Conservation (phyloP, 2,329 filamentous ascomycete species). For the Trematosphaeria pertusa region DNA sequence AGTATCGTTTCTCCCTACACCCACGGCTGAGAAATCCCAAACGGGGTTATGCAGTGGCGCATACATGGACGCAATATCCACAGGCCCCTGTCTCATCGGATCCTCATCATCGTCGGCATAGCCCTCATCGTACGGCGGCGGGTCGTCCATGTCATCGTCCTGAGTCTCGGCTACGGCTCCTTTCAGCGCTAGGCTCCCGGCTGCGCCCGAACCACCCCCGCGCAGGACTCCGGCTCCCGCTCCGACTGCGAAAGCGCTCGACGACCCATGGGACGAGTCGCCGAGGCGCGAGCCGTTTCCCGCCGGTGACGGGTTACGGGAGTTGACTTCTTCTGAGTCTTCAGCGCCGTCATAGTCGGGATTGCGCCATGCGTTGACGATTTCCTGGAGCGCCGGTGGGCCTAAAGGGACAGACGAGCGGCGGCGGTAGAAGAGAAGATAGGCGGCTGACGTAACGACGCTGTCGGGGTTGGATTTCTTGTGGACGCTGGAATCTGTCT, state of each 20-base stretch:
- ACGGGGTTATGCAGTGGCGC: conserved; percentile 16
- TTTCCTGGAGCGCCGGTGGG: conserved; percentile 74
- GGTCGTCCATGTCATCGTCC: conserved; percentile 33
- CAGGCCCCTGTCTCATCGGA: conserved; percentile 14
- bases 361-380: conserved; percentile 68
- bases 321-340: conserved; percentile 48
- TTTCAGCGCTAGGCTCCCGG: conserved; percentile 41
- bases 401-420: conserved; percentile 79
- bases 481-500: conserved; percentile 75
- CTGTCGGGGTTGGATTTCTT: conserved; percentile 65
- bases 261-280: conserved; percentile 90
- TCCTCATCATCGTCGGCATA: conserved; percentile 32
- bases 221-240: conserved; percentile 59
- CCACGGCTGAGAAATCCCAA: conserved; percentile 31
- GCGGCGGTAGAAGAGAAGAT: conserved; percentile 94
- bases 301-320: conserved; percentile 55
- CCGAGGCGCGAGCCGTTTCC: conserved; percentile 89
- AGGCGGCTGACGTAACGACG: conserved; percentile 79
- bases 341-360: conserved; percentile 49
- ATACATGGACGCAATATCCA: conserved; percentile 15
- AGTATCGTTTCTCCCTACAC: conserved; percentile 9
- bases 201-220: conserved; percentile 45
- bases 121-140: conserved; percentile 29
- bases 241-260: conserved; percentile 85
- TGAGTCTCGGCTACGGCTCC: conserved; percentile 44